Evolutionary conservation across 2,329 filamentous ascomycete species (phyloP).

Genomic region (Fusarium sp.): DNA sequence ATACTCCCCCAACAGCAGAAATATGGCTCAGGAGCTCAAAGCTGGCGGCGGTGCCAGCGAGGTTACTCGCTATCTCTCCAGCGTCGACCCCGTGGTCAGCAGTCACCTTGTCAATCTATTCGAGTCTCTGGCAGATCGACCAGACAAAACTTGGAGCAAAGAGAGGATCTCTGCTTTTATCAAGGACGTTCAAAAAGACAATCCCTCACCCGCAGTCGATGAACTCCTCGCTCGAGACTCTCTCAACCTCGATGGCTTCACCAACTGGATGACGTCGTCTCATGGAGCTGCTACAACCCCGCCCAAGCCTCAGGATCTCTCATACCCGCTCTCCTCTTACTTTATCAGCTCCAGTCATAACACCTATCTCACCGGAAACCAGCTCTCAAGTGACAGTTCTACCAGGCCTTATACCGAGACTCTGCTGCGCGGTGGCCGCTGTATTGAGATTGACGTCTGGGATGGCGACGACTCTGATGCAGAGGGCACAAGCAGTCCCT

Average conservation of each 20-base stretch:
- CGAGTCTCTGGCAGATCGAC: constrained; percentile 57
- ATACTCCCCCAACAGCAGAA: not conserved
- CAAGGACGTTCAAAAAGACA: constrained; percentile 61
- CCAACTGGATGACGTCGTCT: constrained; percentile 69
- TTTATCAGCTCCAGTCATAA: constrained; percentile 97
- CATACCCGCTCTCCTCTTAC: constrained; percentile 88
- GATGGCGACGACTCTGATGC: constrained; percentile 83
- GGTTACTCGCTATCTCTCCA: constrained; percentile 56
- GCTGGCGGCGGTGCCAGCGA: constrained; percentile 64
- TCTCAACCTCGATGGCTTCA: constrained; percentile 64
- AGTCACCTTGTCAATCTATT: constrained; percentile 63
- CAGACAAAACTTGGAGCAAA: constrained; percentile 60
- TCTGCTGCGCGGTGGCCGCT: constrained; percentile 86
- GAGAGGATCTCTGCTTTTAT: constrained; percentile 63
- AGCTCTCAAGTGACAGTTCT: constrained; percentile 88
- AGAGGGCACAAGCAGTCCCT: constrained; percentile 53
- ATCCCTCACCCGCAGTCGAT: constrained; percentile 48
- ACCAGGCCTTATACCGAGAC: constrained; percentile 90
- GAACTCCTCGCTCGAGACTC: constrained; percentile 50
- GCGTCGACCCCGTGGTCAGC: constrained; percentile 58
- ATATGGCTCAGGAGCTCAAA: constrained; percentile 48
- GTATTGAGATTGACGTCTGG: constrained; percentile 96
- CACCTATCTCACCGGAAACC: constrained; percentile 90
- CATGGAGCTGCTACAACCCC: constrained; percentile 60
- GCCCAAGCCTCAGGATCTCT: constrained; percentile 65